Conservation (phyloP, 208 protist species). For the Crithidia fasciculata region DNA sequence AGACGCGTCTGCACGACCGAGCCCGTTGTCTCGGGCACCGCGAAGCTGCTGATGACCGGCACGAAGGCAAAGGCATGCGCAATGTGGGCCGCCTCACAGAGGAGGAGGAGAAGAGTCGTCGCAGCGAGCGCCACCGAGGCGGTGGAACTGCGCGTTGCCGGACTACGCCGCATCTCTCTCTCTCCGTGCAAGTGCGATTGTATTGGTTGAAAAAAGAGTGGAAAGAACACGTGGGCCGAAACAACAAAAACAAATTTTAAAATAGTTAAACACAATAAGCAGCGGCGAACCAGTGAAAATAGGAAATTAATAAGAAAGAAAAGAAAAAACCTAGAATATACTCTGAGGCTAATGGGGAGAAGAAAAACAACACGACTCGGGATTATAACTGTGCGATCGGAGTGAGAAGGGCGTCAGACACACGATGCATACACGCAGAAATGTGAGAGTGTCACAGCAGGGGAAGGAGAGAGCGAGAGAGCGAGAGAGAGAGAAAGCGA, state of each 20-base stretch:
- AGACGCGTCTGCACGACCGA: constrained; percentile 14
- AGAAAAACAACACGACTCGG: neutral
- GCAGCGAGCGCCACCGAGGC: neutral
- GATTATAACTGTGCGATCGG: neutral
- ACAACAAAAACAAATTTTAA: neutral
- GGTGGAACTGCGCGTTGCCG: neutral
- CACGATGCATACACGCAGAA: too few species aligned
- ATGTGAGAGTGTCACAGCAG: neutral
- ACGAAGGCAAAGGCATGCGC: constrained; percentile 32
- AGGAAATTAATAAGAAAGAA: constrained; percentile 15
- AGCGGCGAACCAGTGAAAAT: neutral
- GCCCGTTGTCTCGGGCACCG: constrained; percentile 16
- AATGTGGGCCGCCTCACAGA: constrained; percentile 7
- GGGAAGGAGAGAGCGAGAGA: constrained; percentile 11
- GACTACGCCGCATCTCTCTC: neutral
- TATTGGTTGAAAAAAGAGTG: neutral
- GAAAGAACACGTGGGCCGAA: neutral
- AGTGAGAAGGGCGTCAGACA: too few species aligned
- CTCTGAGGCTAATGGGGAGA: neutral
- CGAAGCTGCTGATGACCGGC: constrained; percentile 29
- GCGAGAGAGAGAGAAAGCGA: constrained; percentile 4
- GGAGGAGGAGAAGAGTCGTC: constrained; percentile 11
- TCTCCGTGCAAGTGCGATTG: neutral
- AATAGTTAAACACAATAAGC: neutral
- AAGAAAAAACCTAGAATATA: neutral